phyloP scores from a whole-genome alignment of 192 early-diverging fungal genomes.

The Podila epigama region DNA sequence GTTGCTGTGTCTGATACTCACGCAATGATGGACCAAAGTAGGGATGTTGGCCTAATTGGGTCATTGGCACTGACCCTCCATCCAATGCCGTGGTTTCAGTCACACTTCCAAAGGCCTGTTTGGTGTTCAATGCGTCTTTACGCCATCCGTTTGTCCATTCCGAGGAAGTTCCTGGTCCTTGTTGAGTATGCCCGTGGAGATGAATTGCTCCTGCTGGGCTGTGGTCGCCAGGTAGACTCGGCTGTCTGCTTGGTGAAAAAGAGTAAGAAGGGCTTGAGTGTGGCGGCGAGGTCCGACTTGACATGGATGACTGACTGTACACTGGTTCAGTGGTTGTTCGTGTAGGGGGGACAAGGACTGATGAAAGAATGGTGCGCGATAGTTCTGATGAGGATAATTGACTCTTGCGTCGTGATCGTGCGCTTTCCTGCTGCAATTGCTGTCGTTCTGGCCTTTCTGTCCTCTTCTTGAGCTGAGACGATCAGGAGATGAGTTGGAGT shows the following conservation, averaged over 20 bases:
- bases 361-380: no score
- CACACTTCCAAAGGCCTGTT: background rate
- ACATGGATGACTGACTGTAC: background rate
- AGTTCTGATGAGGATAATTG: no score
- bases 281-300: background rate
- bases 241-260: background rate
- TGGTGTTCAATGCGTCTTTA: background rate
- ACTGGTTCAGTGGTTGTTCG: background rate
- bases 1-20: background rate
- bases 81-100: background rate
- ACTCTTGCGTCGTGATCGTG: no score
- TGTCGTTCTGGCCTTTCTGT: no score
- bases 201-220: background rate
- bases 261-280: background rate
- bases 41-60: background rate
- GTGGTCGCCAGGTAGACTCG: background rate
- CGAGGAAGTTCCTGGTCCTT: background rate
- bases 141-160: background rate
- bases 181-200: background rate
- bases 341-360: no score
- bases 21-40: no score
- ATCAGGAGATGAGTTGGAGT: no score
- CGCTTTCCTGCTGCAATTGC: no score
- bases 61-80: slow-evolving; percentile 1
- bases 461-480: no score